Evolutionary conservation across 2,329 filamentous ascomycete species (phyloP).

Genomic region (Cladosporium sp.): DNA sequence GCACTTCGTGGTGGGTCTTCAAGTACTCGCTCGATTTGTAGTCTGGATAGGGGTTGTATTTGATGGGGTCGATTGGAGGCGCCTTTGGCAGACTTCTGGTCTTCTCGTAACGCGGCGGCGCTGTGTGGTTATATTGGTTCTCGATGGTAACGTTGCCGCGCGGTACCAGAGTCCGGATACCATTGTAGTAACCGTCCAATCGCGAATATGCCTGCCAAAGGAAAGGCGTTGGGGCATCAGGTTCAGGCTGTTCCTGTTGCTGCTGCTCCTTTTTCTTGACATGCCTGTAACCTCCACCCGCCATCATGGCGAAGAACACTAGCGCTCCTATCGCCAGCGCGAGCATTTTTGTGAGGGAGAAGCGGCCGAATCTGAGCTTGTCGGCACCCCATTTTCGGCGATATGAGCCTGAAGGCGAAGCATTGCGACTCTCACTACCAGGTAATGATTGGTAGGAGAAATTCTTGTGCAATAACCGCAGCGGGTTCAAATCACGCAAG

Average conservation of each 20-base stretch:
- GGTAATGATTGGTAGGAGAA: conserved; percentile 51
- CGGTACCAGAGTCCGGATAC: conserved; percentile 48
- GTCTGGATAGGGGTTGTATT: conserved; percentile 50
- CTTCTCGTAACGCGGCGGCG: conserved; percentile 37
- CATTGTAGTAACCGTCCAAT: conserved; percentile 51
- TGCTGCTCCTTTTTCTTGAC: conserved; percentile 19
- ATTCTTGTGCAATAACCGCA: conserved; percentile 46
- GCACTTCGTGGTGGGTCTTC: conserved; percentile 53
- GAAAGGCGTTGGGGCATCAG: conserved; percentile 39
- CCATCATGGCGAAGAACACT: conserved; percentile 44
- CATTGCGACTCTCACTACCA: conserved; percentile 21
- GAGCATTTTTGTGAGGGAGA: conserved; percentile 45
- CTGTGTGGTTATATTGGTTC: conserved; percentile 45
- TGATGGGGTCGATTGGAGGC: conserved; percentile 39
- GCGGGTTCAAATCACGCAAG: conserved; percentile 46
- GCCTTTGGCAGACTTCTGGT: conserved; percentile 28
- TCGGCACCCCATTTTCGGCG: conserved; percentile 7
- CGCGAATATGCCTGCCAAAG: conserved; percentile 49
- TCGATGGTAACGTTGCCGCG: conserved; percentile 45
- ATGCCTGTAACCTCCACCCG: conserved; percentile 42
- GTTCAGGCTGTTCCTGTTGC: conserved; percentile 31
- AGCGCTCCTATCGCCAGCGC: conserved; percentile 41
- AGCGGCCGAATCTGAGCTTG: conserved; percentile 30
- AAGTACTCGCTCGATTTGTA: conserved; percentile 46
- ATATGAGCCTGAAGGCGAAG: conserved; percentile 10